These are phyloP conservation scores for Rhizophagus prolifer DNA, from an alignment of 192 early-diverging fungal genomes.

Conservation along the genomic window DNA sequence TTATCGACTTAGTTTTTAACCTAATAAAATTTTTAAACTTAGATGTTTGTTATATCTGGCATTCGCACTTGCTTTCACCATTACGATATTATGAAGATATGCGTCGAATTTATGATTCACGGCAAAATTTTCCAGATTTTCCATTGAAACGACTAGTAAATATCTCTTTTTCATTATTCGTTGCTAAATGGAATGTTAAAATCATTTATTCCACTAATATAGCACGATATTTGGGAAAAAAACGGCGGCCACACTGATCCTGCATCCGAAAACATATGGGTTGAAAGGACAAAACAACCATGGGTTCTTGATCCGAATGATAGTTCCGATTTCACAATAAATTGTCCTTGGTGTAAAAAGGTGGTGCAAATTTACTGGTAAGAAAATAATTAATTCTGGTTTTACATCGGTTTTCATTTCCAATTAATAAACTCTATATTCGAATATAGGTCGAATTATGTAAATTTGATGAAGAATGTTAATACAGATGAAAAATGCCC, in stretches of 20 bases:
- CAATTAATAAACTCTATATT: neutral
- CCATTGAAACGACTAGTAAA: conserved; percentile 1
- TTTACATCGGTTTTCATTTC: neutral
- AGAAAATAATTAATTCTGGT: neutral
- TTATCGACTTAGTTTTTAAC: neutral
- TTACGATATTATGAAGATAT: conserved; percentile 54
- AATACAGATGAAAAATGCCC: neutral
- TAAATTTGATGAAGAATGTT: neutral
- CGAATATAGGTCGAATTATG: neutral
- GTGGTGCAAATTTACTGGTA: neutral
- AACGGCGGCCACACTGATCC: neutral
- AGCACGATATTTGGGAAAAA: conserved; percentile 9
- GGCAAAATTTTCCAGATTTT: neutral
- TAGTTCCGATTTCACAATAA: conserved; percentile 13
- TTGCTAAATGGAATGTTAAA: neutral
- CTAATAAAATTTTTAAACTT: neutral
- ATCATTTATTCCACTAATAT: neutral
- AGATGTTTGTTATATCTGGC: conserved; percentile 57
- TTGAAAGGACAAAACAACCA: conserved; percentile 4
- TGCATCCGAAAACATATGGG: conserved; percentile 5
- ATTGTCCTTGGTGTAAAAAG: conserved; percentile 17
- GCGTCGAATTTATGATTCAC: conserved; percentile 32
- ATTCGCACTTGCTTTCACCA: conserved; percentile 51
- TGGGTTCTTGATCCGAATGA: conserved; percentile 27
- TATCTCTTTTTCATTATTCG: neutral